phyloP scores from a whole-genome alignment of 2,329 filamentous ascomycete species.

The Albifimbria verrucaria region DNA sequence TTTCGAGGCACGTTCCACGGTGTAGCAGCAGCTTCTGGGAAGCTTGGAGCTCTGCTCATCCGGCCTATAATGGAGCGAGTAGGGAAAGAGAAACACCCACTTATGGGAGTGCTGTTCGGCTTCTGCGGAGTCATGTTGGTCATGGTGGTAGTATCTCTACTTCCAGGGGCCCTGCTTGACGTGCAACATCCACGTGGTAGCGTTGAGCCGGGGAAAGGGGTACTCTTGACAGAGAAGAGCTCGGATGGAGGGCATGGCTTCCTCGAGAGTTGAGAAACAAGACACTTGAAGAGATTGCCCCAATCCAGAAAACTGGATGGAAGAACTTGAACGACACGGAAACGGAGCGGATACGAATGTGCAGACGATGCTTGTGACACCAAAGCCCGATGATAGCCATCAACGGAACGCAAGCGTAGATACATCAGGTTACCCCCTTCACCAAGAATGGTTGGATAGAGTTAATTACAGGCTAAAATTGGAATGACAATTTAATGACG shows the following conservation, averaged over 20 bases:
- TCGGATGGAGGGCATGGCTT: background rate
- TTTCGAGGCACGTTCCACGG: conserved; percentile 28
- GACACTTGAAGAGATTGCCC: background rate
- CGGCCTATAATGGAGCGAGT: conserved; percentile 4
- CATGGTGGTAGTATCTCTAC: background rate
- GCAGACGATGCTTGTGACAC: background rate
- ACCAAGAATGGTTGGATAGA: background rate
- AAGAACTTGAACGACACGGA: background rate
- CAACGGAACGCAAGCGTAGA: background rate
- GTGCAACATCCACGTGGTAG: background rate
- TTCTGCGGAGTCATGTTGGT: background rate
- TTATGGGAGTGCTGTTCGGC: background rate
- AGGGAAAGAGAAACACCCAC: background rate
- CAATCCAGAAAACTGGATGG: background rate
- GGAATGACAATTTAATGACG: background rate
- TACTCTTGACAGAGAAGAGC: background rate
- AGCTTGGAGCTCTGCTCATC: conserved; percentile 24
- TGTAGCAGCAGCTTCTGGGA: conserved; percentile 24
- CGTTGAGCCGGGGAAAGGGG: background rate
- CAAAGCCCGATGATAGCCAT: background rate
- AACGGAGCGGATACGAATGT: background rate
- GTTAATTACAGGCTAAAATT: background rate
- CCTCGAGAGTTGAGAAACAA: background rate
- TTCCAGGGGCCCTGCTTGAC: background rate
- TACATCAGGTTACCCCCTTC: background rate